Evolutionary conservation across 1,139 yeast genomes (phyloP).

Genomic region (Geotrichum carabidarum): DNA sequence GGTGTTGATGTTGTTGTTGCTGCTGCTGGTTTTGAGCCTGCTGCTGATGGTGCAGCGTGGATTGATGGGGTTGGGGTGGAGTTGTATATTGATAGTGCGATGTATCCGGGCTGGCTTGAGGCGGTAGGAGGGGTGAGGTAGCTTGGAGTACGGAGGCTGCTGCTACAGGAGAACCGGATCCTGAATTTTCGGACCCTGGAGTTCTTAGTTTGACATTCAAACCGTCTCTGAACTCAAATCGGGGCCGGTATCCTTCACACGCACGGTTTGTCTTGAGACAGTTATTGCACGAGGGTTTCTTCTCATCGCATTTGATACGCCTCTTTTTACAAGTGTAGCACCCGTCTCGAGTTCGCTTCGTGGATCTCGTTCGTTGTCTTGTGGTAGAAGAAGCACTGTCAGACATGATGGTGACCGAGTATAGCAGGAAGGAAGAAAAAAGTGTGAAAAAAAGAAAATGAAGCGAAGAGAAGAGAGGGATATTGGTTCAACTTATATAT

Average conservation of each 20-base stretch:
- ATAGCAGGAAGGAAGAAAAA: neutral
- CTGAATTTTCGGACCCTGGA: neutral
- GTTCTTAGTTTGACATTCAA: slow-evolving; percentile 9
- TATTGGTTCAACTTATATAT: too few relatives aligned
- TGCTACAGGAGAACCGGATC: neutral
- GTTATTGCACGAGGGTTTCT: slow-evolving; percentile 28
- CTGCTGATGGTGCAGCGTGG: neutral
- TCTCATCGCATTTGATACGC: slow-evolving; percentile 31
- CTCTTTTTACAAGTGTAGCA: slow-evolving; percentile 32
- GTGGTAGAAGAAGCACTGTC: neutral
- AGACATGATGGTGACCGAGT: neutral
- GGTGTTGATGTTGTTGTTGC: neutral
- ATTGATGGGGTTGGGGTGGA: neutral
- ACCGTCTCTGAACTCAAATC: slow-evolving; percentile 20
- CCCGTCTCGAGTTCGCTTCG: slow-evolving; percentile 29
- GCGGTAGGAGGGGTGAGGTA: neutral
- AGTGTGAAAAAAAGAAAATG: too few relatives aligned
- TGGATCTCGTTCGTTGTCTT: slow-evolving; percentile 8
- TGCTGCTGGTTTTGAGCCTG: neutral
- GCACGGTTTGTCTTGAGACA: slow-evolving; percentile 28
- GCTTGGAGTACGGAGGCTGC: neutral
- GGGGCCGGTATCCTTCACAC: slow-evolving; percentile 23
- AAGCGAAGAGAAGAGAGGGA: too few relatives aligned
- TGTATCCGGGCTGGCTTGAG: neutral
- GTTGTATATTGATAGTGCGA: neutral